Evolutionary conservation across 225 moss, liverwort and hornwort genomes (phyloP), one percentile per base, ranked within the genome.

Genomic region (Marchantia polymorpha): DNA sequence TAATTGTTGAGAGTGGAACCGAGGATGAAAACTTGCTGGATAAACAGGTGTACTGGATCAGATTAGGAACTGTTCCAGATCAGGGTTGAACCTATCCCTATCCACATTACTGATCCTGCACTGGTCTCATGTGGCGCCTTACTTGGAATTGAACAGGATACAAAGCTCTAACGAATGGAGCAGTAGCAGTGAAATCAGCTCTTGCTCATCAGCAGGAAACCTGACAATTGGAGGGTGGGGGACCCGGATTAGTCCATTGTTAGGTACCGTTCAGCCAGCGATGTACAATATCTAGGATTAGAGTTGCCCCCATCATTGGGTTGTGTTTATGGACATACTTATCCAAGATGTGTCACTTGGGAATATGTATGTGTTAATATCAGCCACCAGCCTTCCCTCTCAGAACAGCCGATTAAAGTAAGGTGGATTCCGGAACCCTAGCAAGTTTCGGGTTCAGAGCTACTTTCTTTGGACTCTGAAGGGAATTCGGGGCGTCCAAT

Each of bases 271-370:
- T 16, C 27, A 54, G 13, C 54, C 27, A 54, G 1, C 15, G 54
- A 51, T 73, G 73, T 73, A 73, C 73, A 16, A 54, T 73, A 73
- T 73, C 27, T 27, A 54, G 53, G 17, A 30, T 52, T 73, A 73
- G 53, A 54, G 52, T 73, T 73, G 52, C 27, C 53, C 64, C 5
- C 51, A 72, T 72, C n/a, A 23, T 50, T 20, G 12, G 27, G 10
- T 29, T 73, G 4, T 27, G n/a, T 73, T 52, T 27, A 53, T 53
- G 26, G 13, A 11, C 73, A 55, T 73, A 14, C 16, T 7, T 54
- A 73, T 26, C 50, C 49, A 54, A 54, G 54, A 54, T 25, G 27
- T 53, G 26, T 29, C 29, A 53, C 73, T 54, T 16, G 54, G 73
- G 23, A 53, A 55, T 54, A 23, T 15, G 53, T 17, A 17, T 2